phyloP scores from a whole-genome alignment of 179 eudicot species.

The Amaranthus tricolor region DNA sequence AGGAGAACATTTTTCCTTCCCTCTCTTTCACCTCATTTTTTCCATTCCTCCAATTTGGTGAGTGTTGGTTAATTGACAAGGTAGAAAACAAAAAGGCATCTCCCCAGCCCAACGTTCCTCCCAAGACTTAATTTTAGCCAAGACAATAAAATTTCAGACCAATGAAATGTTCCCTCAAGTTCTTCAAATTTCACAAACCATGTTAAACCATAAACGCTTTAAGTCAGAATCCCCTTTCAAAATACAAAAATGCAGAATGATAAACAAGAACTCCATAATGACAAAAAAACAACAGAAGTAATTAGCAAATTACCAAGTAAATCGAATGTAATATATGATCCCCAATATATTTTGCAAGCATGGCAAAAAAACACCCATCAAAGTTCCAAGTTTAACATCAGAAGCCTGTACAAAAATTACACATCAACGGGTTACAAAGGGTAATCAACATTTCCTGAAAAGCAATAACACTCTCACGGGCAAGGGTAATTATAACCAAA shows the following conservation, averaged over 20 bases:
- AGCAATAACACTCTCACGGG: not conserved
- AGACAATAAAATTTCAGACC: too few species aligned
- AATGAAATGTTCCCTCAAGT: too few species aligned
- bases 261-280: not conserved
- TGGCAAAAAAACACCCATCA: slow-evolving; percentile 97
- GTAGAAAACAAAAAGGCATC: too few species aligned
- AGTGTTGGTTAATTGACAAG: too few species aligned
- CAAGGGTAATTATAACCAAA: not conserved
- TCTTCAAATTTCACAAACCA: too few species aligned
- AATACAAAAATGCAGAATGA: not conserved
- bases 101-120: too few species aligned
- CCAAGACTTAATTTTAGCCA: too few species aligned
- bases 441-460: not conserved
- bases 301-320: slow-evolving; percentile 63
- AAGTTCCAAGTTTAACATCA: slow-evolving; percentile 68
- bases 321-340: slow-evolving; percentile 90
- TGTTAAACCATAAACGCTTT: too few species aligned
- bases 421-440: slow-evolving; percentile 16
- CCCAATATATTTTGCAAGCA: slow-evolving; percentile 96
- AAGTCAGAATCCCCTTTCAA: too few species aligned
- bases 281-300: slow-evolving; percentile 3
- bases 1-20: too few species aligned
- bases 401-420: slow-evolving; percentile 42
- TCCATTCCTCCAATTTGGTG: too few species aligned
- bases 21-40: too few species aligned